Evolutionary conservation across 805 yeast genomes (phyloP).

Genomic region (Ogataea haglerorum): DNA sequence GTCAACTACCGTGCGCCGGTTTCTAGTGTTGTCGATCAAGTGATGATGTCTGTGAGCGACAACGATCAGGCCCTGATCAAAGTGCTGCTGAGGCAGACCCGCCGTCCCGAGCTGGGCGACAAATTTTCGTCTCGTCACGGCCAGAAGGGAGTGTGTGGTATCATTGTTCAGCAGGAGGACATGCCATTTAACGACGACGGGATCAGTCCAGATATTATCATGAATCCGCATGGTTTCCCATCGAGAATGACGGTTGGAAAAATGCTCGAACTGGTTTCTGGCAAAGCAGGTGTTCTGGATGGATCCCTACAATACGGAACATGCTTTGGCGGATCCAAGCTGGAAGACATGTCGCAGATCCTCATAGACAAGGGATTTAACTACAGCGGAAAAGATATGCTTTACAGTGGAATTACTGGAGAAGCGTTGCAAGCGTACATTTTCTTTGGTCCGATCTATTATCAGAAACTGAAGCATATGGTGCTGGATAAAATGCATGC

Average conservation of each 20-base stretch:
- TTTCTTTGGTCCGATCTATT: constrained; percentile 97
- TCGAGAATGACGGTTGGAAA: constrained; percentile 99
- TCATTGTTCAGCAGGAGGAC: constrained; percentile 95
- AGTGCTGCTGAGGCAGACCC: constrained; percentile 87
- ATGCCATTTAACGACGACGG: constrained; percentile 94
- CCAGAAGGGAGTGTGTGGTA: constrained; percentile 99
- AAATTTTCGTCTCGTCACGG: constrained; percentile 98
- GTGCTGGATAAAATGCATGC: constrained; percentile 99
- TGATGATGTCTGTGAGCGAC: constrained; percentile 94
- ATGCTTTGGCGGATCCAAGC: constrained; percentile 96
- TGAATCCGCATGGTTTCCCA: constrained; percentile 99
- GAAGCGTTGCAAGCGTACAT: constrained; percentile 96
- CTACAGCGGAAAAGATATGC: constrained; percentile 96
- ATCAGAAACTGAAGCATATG: constrained; percentile 98
- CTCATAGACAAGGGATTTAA: constrained; percentile 87
- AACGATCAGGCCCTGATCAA: constrained; percentile 93
- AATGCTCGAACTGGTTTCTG: constrained; percentile 93
- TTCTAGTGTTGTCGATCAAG: constrained; percentile 93
- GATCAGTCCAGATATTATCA: constrained; percentile 89
- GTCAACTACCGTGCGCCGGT: constrained; percentile 92
- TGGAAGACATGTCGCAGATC: constrained; percentile 91
- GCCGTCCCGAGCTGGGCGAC: constrained; percentile 97
- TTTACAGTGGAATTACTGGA: constrained; percentile 95
- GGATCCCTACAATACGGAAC: constrained; percentile 95
- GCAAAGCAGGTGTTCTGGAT: constrained; percentile 94